Base-by-base conservation (phyloP, 495 filamentous ascomycete species). In the Neurospora africana region DNA sequence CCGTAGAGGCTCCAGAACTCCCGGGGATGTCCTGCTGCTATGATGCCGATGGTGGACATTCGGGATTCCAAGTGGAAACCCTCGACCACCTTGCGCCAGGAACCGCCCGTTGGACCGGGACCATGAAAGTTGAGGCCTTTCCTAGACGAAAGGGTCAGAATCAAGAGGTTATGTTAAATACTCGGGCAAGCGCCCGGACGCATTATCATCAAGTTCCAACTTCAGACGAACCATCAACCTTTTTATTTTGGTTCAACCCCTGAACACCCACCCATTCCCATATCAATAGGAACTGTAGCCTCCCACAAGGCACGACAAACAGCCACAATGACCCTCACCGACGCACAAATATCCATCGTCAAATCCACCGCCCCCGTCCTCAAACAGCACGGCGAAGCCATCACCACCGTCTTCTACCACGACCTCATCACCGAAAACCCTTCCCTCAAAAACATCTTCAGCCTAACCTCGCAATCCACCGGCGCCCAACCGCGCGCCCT, bases 351-450 rank as follows among this genome's bases (percentile, higher is more conserved):
- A 69, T 80, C 81, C 73, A 85, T 85, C 76, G 84, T 90, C 79
- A 89, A 89, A 75, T 76, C 88, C 67, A 90, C 88, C 21, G 88
- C 83, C 33, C 88, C 89, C 8, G 85, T 92, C 15, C 84, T 93
- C 21, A 84, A 86, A 53, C 84, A 89, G 71, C 87, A 93, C 78
- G 91, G 91, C 78, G 79, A 79, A 23, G 83, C 85, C 65, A 92
- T 93, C 80, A 92, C 90, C 21, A 83, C 81, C 10, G 75, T 84
- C 70, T 92, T 93, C 83, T 94, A 94, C 80, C 78, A 84, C 36
- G 89, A 89, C 81, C 82, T 94, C 82, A 83, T 94, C 19, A 73
- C 40, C 21, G 89, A 86, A 2, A 82, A 90, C 75, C 90, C 90
- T 0, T 82, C 83, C 23, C 85, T 94, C 11, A 85, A 87, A 76